A percentile compares a stretch with the other conserved stretches of the same genome.
phyloP scores from a whole-genome alignment of 495 filamentous ascomycete genomes.

The Talaromyces proteolyticus region DNA sequence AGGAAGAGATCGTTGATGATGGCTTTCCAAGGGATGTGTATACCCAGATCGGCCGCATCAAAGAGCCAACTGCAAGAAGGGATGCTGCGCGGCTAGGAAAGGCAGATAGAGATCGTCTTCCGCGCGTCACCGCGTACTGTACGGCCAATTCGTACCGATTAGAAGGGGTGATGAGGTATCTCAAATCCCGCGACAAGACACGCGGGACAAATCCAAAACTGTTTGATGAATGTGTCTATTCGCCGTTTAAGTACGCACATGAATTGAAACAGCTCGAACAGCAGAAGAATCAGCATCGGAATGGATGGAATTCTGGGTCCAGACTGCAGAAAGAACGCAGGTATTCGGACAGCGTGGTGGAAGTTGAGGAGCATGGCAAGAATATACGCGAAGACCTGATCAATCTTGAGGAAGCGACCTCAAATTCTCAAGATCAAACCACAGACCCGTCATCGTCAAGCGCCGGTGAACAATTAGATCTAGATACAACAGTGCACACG shows the following conservation, averaged over 20 bases:
- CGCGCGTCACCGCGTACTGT: slow-evolving; percentile 92
- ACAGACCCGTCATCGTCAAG: slow-evolving; percentile 13
- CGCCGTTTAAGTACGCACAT: slow-evolving; percentile 72
- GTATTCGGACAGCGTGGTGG: slow-evolving; percentile 58
- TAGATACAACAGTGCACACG: slow-evolving; percentile 70
- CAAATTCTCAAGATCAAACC: slow-evolving; percentile 22
- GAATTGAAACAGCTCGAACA: slow-evolving; percentile 26
- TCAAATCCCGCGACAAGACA: slow-evolving; percentile 72
- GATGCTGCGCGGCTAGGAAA: slow-evolving; percentile 93
- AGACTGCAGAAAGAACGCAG: slow-evolving; percentile 49
- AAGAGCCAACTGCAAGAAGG: slow-evolving; percentile 86
- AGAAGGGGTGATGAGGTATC: slow-evolving; percentile 78
- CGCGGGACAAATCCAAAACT: slow-evolving; percentile 79
- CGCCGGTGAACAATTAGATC: slow-evolving; percentile 23
- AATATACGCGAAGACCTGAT: slow-evolving; percentile 47
- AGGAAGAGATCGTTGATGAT: slow-evolving; percentile 28
- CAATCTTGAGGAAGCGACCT: slow-evolving; percentile 32
- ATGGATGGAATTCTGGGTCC: slow-evolving; percentile 18
- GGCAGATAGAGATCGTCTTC: slow-evolving; percentile 80
- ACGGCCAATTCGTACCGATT: slow-evolving; percentile 87
- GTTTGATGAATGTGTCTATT: slow-evolving; percentile 96
- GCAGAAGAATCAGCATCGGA: slow-evolving; percentile 16
- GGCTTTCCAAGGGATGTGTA: slow-evolving; percentile 83
- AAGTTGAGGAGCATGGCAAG: slow-evolving; percentile 46
- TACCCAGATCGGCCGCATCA: slow-evolving; percentile 90